A percentile compares a stretch with the other conserved stretches of the same genome.
These are phyloP conservation scores for Berkeleyomyces rouxiae DNA, from an alignment of 2,329 filamentous ascomycete species.

Conservation along the genomic window DNA sequence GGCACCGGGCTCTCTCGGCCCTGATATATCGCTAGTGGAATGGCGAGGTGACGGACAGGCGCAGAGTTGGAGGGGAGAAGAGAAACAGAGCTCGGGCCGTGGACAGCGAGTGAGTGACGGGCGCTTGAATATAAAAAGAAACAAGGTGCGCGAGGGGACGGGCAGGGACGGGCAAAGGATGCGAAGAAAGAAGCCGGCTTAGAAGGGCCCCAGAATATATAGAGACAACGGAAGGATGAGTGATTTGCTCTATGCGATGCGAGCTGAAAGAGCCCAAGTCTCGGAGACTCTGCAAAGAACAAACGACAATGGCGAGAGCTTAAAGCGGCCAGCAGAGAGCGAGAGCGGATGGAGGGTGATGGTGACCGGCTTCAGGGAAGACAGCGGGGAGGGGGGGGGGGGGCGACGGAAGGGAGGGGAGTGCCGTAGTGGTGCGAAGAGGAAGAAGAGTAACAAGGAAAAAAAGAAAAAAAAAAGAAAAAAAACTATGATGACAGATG, in stretches of 20 bases:
- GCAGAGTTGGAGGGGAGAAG: no score
- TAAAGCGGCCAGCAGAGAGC: conserved; percentile 1
- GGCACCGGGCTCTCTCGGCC: no score
- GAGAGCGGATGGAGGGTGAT: conserved; percentile 5
- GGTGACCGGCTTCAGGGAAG: conserved; percentile 8
- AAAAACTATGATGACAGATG: conserved; percentile 4
- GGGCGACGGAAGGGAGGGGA: not conserved
- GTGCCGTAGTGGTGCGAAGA: not conserved
- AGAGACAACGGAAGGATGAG: not conserved
- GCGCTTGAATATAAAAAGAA: no score
- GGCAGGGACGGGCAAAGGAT: no score
- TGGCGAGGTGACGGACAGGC: no score
- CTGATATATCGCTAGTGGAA: no score
- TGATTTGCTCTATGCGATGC: not conserved
- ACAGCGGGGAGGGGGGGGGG: not conserved
- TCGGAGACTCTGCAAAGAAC: not conserved
- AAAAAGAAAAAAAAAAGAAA: conserved; percentile 13
- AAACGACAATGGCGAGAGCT: not conserved
- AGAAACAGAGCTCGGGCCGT: no score
- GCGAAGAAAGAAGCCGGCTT: no score
- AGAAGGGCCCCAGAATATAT: no score
- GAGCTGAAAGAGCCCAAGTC: not conserved
- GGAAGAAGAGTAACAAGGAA: conserved; percentile 8
- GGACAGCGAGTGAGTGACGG: no score
- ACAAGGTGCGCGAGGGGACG: no score